Base-by-base conservation (phyloP, 441 rosid species). In the Bocquillonia castaneifolia region DNA sequence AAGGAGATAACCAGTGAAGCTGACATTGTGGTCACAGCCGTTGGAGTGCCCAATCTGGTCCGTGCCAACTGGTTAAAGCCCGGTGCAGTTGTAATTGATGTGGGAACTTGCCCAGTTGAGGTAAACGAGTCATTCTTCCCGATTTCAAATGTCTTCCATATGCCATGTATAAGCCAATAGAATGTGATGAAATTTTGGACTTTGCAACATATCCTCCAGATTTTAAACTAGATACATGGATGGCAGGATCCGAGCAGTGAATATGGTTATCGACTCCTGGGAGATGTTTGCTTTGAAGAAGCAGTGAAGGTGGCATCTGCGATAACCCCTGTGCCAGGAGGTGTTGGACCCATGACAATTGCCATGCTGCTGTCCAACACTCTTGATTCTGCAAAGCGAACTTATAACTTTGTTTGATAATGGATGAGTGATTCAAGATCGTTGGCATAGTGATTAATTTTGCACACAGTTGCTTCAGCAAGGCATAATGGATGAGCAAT, bases 251-350 rank as follows among this genome's bases (percentile, higher is more conserved):
- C 88, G 14, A 72, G 81, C 70, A 66, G 82, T 26, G 96, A 89
- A 77, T 57, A 53, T 57, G 98, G 96, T 37, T 90, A 88, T 59
- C 85, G 88, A 45, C 85, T 90, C n/a, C 53, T 74, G n/a, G 98
- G 97, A 54, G 98, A 93, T 73, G 98, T 93, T 64, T 88, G 92
- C 79, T 83, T 66, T 51, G 88, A 86, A 65, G 98, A 90, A 81
- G 91, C 91, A 15, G 68, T 81, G 75, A 81, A 81, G 71, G 84
- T 93, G 32, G 97, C 85, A 12, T 84, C 92, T 0, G 97, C 90
- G 40, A 80, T 93, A 29, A 89, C 97, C 5, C 97, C 97, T 23
- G 98, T 93, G 10, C 98, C 98, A 17, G 97, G 97, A 61, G 96
- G 97, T 77, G 91, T 93, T 2, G 97, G 97, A 37, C 97, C 97